These are phyloP conservation scores for Quercus tomentella DNA, from an alignment of 331 rosid species.

Conservation along the genomic window DNA sequence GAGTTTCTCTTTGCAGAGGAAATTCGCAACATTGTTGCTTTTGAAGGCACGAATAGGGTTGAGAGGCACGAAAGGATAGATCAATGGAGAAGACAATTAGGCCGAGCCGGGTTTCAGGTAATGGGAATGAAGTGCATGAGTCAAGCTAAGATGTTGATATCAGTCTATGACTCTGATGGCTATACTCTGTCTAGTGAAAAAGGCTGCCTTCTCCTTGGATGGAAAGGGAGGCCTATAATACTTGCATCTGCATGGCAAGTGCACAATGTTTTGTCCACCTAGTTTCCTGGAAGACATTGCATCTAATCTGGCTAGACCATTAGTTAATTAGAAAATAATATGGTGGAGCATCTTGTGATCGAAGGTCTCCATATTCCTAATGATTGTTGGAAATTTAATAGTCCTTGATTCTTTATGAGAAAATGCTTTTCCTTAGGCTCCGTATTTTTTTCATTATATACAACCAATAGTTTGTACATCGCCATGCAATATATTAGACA, in stretches of 20 bases:
- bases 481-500: background rate
- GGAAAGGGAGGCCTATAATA: constrained; percentile 66
- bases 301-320: constrained; percentile 1
- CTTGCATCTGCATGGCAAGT: constrained; percentile 81
- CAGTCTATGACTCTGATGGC: constrained; percentile 70
- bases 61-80: constrained; percentile 72
- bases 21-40: constrained; percentile 51
- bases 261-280: constrained; percentile 27
- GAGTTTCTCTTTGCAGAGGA: constrained; percentile 58
- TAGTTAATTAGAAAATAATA: constrained; percentile 8
- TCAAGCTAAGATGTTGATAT: constrained; percentile 68
- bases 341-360: constrained; percentile 9
- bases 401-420: background rate
- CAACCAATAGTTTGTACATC: background rate
- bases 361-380: background rate
- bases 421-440: background rate
- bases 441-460: no score
- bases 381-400: background rate
- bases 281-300: background rate
- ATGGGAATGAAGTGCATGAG: constrained; percentile 60
- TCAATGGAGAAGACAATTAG: constrained; percentile 70
- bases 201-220: constrained; percentile 72
- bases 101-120: constrained; percentile 66
- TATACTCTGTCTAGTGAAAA: constrained; percentile 54
- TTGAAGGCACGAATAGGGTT: constrained; percentile 52